Evolutionary conservation across 371 early-diverging fungal genomes (phyloP), one percentile per base, ranked within the genome.

Genomic region (Circinella umbellata): DNA sequence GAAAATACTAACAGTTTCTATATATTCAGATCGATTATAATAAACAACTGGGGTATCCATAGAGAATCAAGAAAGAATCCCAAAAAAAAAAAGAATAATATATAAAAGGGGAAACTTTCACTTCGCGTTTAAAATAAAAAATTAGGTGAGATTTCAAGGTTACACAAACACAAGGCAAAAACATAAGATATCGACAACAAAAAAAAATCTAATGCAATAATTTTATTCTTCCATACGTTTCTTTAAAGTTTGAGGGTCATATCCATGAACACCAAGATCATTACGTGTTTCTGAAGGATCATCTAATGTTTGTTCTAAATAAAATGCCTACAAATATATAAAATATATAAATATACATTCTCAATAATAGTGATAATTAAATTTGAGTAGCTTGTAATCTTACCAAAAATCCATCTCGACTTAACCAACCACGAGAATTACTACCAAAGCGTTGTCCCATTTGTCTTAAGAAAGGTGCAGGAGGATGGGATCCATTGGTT

Each of bases 41-140:
- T 89, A 78, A 61, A 88, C 75, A 65, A 88, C 75, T 11, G 91
- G 87, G 13, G 83, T 75, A 69, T 96, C 96, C 95, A 95, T 95
- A 13, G 8, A 15, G 51, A 42, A 53, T 53, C 53, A 51, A 54
- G 55, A 34, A 63, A 42, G 6, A 42, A 42, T 1, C 27, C 27
- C 27, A 27, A 27, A 27, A 27, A 27, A 27, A 27, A 27, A 27
- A 27, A 27, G 2, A 27, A 27, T 1, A 27, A 2, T 27, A 27
- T 27, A 27, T n/a, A 27, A 27, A 27, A 27, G 27, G 27, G 27
- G 27, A 27, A 27, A 2, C 2, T 27, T 27, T 27, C 27, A 27
- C 27, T 27, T 27, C 27, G 27, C 27, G 27, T 27, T 27, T 27
- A 27, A 27, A 27, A 27, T 27, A 27, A 27, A 27, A 27, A n/a